Conservation (phyloP, 2,329 filamentous ascomycete genomes). For the Zarea fungicola region DNA sequence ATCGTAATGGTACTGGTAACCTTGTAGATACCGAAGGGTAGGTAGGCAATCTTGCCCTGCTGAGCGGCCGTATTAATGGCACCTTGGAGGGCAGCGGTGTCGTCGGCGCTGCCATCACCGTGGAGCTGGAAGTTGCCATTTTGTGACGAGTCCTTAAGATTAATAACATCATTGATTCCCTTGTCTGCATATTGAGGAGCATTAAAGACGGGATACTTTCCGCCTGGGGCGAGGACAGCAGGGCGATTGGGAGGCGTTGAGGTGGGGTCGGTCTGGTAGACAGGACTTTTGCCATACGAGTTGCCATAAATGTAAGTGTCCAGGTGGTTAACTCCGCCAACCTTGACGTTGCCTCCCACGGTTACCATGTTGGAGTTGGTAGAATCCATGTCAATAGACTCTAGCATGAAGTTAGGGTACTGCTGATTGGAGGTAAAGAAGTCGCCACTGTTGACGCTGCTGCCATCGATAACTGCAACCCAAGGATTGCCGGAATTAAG, state of each 20-base stretch:
- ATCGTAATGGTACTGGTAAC: constrained; percentile 23
- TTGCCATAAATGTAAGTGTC: too few species aligned
- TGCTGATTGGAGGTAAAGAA: constrained; percentile 29
- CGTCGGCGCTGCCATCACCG: too few species aligned
- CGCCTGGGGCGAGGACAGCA: too few species aligned
- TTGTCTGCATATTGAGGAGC: too few species aligned
- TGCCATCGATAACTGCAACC: constrained; percentile 36
- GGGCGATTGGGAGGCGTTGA: too few species aligned
- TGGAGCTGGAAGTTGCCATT: too few species aligned
- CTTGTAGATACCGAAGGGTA: constrained; percentile 24
- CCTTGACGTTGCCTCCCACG: constrained; percentile 29
- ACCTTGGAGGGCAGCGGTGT: constrained; percentile 34
- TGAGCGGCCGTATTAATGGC: constrained; percentile 32
- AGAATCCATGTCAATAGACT: constrained; percentile 38
- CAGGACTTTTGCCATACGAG: too few species aligned
- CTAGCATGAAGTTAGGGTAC: constrained; percentile 37
- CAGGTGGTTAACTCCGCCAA: too few species aligned
- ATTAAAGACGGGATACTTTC: too few species aligned
- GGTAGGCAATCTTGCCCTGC: constrained; percentile 24
- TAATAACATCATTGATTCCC: too few species aligned
- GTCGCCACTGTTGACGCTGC: constrained; percentile 36
- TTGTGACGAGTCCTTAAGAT: too few species aligned
- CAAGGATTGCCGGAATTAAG: constrained; percentile 33
- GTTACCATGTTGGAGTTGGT: constrained; percentile 35
- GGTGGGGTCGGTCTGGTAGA: too few species aligned